Base-by-base conservation (phyloP, 2,329 filamentous ascomycete species). In the Seiridium unicorne region DNA sequence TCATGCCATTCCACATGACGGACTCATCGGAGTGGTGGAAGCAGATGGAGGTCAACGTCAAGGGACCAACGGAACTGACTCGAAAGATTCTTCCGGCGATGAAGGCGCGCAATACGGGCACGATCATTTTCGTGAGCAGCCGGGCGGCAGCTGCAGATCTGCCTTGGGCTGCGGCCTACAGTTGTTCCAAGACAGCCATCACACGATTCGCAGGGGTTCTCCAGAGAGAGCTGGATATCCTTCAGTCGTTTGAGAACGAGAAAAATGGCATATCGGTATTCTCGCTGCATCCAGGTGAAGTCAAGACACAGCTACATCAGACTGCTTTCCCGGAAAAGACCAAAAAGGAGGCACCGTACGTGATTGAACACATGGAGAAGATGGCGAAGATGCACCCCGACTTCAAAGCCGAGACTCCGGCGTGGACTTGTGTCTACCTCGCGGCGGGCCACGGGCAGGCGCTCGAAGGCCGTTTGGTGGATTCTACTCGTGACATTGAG, bases 351-450 rank as follows among this genome's bases (percentile, higher is more conserved):
- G 55, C 55, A 34, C 55, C 55, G 7, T 57, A 57, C 35, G 55
- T 57, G 42, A 38, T 57, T 34, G 55, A 57, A 34, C 55, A 57
- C 31, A 57, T 57, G 55, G 55, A 47, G 9, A 46, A 57, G 55
- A 57, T 57, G 42, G 55, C 42, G 13, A 57, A 48, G 42, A 47
- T 13, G 18, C 55, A 38, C 10, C 55, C 55, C 44, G 42, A 57
- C 32, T 57, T 57, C 55, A 48, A 47, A 44, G 42, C 42, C 11
- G 55, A 47, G 42, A 9, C 34, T 26, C 40, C 55, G 31, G 55
- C 55, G 9, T 57, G 55, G 55, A 57, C 55, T 34, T 57, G 55
- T 38, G 55, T 57, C 10, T 57, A 48, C 35, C 44, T 57, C 6
- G 42, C 42, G 0, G 32, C 44, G 10, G 55, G 55, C 11, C 18